Evolutionary conservation across 148 eudicot species (phyloP).

Genomic region (Drosera capensis): DNA sequence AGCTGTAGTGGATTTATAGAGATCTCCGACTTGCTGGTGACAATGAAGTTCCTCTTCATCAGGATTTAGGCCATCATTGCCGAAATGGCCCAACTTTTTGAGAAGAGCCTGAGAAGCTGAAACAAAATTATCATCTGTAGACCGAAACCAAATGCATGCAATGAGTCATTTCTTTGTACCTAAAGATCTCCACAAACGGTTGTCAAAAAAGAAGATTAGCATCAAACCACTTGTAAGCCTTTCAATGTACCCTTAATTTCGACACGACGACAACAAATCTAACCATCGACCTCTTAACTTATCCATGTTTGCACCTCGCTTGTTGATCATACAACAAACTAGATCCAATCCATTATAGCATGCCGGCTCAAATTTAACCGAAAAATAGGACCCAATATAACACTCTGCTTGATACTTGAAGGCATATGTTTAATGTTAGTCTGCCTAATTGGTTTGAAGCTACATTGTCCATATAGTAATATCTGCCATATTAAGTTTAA

Average conservation of each 20-base stretch:
- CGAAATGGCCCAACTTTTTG: constrained; percentile 57
- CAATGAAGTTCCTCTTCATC: constrained; percentile 43
- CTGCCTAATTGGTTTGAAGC: no score
- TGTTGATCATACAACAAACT: no score
- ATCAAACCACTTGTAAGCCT: not conserved
- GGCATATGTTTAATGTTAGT: no score
- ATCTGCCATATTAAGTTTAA: no score
- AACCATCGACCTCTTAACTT: not conserved
- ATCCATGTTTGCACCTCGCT: no score
- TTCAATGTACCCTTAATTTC: not conserved
- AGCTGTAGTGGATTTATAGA: constrained; percentile 59
- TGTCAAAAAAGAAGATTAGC: not conserved
- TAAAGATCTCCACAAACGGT: not conserved
- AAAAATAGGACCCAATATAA: no score
- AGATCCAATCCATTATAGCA: no score
- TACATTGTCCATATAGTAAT: no score
- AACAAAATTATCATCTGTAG: not conserved
- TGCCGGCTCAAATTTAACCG: no score
- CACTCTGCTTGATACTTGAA: no score
- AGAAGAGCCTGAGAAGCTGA: constrained; percentile 31
- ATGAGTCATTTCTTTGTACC: not conserved
- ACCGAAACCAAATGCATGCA: not conserved
- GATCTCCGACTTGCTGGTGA: constrained; percentile 39
- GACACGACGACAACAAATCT: not conserved
- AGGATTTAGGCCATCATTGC: constrained; percentile 27